phyloP scores from a whole-genome alignment of 768 basidiomycete species.

The Lentinula guzmanii region DNA sequence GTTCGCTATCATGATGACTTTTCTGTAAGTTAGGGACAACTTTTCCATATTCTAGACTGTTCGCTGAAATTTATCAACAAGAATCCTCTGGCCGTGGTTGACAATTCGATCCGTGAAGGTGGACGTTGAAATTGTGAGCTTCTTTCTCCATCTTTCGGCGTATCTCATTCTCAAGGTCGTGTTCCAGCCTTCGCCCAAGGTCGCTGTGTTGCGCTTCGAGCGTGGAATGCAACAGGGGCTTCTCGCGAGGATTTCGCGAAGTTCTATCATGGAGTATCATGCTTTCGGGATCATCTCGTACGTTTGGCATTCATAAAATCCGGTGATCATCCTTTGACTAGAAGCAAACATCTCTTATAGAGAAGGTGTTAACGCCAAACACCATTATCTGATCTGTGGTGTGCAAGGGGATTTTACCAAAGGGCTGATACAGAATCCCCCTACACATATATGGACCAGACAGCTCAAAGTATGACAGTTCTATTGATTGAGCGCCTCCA shows the following conservation, averaged over 20 bases:
- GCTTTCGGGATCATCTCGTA: constrained; percentile 83
- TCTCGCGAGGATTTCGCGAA: constrained; percentile 72
- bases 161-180: neutral
- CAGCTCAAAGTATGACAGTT: constrained; percentile 59
- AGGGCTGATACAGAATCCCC: constrained; percentile 66
- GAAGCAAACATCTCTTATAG: constrained; percentile 26
- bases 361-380: constrained; percentile 64
- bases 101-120: constrained; percentile 73
- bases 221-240: constrained; percentile 86
- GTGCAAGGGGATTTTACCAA: constrained; percentile 83
- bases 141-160: constrained; percentile 1
- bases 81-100: constrained; percentile 71
- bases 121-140: constrained; percentile 66
- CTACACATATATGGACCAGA: constrained; percentile 70
- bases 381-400: constrained; percentile 81
- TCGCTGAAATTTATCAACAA: constrained; percentile 16
- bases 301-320: constrained; percentile 15
- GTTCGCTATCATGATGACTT: constrained; percentile 69
- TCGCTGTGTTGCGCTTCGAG: constrained; percentile 71
- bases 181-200: constrained; percentile 70
- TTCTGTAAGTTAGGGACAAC: constrained; percentile 44
- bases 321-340: neutral
- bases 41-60: neutral
- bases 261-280: constrained; percentile 75
- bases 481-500: neutral